A percentile compares a stretch with the other conserved stretches of the same genome.
Conservation (phyloP, 2,329 filamentous ascomycete species). For the Scopulariopsis brevicaulis region DNA sequence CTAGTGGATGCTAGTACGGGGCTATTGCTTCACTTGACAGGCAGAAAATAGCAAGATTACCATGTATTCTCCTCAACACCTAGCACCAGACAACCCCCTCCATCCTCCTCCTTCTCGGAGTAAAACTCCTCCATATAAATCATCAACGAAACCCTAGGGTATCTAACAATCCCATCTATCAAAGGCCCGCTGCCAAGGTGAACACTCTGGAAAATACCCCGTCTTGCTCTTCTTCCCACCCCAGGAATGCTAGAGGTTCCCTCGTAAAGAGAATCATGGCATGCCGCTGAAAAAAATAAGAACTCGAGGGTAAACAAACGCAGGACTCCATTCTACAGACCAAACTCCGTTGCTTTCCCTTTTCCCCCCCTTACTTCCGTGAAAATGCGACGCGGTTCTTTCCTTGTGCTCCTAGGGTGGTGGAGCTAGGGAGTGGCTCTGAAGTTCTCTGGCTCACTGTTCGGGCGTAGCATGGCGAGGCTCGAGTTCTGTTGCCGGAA, state of each 20-base stretch:
- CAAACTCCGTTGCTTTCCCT: not conserved
- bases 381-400: not conserved
- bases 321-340: not conserved
- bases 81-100: not conserved
- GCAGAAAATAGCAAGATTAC: too few relatives aligned
- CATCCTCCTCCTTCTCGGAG: not conserved
- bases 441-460: too few relatives aligned
- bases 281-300: not conserved
- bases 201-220: not conserved
- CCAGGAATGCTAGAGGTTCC: not conserved
- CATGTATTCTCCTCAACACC: not conserved
- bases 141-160: not conserved
- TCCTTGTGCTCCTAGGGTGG: not conserved
- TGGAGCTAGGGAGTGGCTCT: not conserved
- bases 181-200: not conserved
- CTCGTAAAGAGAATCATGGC: not conserved
- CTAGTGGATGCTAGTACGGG: too few relatives aligned
- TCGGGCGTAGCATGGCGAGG: too few relatives aligned
- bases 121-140: not conserved
- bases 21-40: too few relatives aligned
- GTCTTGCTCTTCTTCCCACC: not conserved
- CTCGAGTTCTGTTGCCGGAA: too few relatives aligned
- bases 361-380: not conserved
- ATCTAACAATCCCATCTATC: not conserved
- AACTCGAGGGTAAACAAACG: not conserved